Evolutionary conservation across 2,329 filamentous ascomycete genomes (phyloP).

Genomic region (Talaromyces sp.): DNA sequence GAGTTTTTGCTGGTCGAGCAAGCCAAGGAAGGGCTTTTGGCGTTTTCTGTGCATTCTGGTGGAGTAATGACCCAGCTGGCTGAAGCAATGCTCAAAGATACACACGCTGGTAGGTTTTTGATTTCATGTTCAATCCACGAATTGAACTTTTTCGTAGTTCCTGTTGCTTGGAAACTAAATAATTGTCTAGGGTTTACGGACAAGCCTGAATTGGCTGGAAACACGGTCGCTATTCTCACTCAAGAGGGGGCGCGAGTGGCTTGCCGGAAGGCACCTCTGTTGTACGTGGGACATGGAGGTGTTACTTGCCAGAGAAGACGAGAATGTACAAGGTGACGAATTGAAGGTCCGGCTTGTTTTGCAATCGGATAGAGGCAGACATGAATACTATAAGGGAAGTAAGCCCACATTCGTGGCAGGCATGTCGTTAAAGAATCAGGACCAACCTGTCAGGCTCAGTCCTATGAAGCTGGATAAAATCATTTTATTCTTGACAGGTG

Average conservation of each 20-base stretch:
- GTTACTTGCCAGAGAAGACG: background rate
- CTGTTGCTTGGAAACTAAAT: background rate
- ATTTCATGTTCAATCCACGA: background rate
- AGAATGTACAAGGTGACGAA: background rate
- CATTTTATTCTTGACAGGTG: background rate
- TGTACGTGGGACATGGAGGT: background rate
- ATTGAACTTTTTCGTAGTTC: background rate
- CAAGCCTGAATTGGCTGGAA: background rate
- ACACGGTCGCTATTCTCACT: background rate
- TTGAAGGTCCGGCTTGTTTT: background rate
- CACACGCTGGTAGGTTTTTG: background rate
- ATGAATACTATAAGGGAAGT: background rate
- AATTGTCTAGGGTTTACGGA: background rate
- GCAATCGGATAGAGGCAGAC: background rate
- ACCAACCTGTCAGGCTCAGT: background rate
- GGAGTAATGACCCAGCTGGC: too few relatives aligned
- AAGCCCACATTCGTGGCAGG: background rate
- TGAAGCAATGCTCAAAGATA: too few relatives aligned
- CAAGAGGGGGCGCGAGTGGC: background rate
- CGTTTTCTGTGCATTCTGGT: too few relatives aligned
- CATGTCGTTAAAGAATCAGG: background rate
- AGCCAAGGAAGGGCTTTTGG: too few relatives aligned
- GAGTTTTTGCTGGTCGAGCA: too few relatives aligned
- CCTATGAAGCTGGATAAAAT: background rate
- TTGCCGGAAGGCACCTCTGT: background rate